Conservation (phyloP, 495 filamentous ascomycete species). For the Podospora pseudocomata region DNA sequence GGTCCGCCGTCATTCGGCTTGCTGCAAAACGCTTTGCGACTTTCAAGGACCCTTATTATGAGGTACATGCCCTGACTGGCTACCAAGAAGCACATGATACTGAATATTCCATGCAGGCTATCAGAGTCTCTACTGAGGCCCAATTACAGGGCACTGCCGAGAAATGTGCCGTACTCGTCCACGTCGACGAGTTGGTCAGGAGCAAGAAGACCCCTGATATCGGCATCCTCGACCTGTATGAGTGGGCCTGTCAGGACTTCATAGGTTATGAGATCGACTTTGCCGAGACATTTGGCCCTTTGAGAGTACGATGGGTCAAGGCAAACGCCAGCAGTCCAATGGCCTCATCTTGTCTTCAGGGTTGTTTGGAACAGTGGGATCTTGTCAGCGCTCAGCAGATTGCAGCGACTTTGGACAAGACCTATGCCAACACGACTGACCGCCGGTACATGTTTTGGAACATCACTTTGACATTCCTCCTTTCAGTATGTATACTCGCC, state of each 20-base stretch:
- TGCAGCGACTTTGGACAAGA: slow-evolving; percentile 41
- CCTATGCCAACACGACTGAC: slow-evolving; percentile 35
- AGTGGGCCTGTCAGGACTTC: slow-evolving; percentile 35
- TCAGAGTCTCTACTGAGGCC: slow-evolving; percentile 44
- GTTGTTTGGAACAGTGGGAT: slow-evolving; percentile 45
- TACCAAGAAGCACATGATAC: slow-evolving; percentile 1
- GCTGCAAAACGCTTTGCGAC: slow-evolving; percentile 40
- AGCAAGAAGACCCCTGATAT: slow-evolving; percentile 37
- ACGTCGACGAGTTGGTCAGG: slow-evolving; percentile 38
- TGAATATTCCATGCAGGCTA: slow-evolving; percentile 32
- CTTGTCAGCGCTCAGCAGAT: slow-evolving; percentile 51
- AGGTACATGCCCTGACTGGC: slow-evolving; percentile 29
- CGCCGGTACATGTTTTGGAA: slow-evolving; percentile 43
- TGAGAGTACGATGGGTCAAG: slow-evolving; percentile 43
- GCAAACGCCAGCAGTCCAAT: slow-evolving; percentile 38
- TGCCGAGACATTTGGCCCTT: slow-evolving; percentile 39
- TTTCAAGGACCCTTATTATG: slow-evolving; percentile 46
- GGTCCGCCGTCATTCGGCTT: slow-evolving; percentile 38
- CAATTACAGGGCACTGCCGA: slow-evolving; percentile 40
- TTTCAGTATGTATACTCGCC: slow-evolving; percentile 37
- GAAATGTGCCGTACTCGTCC: slow-evolving; percentile 30
- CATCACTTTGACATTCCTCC: slow-evolving; percentile 41
- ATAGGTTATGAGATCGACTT: slow-evolving; percentile 31
- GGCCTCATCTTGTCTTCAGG: slow-evolving; percentile 37
- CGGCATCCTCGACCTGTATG: slow-evolving; percentile 43